Percentiles rank a stretch among this genome's conserved stretches.
Conservation (phyloP, 2,329 filamentous ascomycete genomes). For the Cordyceps militaris region DNA sequence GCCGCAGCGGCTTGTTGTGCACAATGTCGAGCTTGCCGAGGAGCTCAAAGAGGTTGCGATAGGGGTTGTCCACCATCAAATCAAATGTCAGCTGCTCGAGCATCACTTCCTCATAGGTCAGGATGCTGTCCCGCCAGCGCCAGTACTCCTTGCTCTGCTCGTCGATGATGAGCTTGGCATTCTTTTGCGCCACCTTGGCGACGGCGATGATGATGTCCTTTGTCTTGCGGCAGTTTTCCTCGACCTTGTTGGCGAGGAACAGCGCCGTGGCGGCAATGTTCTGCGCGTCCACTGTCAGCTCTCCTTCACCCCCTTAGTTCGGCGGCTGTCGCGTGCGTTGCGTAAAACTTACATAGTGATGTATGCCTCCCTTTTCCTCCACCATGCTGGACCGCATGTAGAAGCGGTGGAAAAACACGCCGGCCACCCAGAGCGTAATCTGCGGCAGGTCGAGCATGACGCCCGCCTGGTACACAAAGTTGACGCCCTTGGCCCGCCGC, state of each 20-base stretch:
- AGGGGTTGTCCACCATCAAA: constrained; percentile 81
- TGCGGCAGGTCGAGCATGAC: constrained; percentile 89
- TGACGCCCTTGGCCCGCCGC: constrained; percentile 82
- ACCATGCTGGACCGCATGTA: constrained; percentile 86
- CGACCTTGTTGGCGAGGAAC: constrained; percentile 93
- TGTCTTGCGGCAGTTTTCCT: constrained; percentile 94
- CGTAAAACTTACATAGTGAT: constrained; percentile 72
- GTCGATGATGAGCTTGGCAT: constrained; percentile 80
- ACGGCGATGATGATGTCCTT: constrained; percentile 91
- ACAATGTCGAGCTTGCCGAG: constrained; percentile 66
- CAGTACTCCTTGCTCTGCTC: constrained; percentile 98
- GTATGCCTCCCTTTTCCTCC: constrained; percentile 66
- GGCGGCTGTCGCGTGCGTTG: not conserved
- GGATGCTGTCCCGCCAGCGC: constrained; percentile 91
- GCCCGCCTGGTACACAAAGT: constrained; percentile 92
- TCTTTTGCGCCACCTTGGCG: constrained; percentile 91
- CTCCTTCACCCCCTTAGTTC: not conserved
- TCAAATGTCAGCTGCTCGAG: constrained; percentile 92
- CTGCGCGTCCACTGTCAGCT: constrained; percentile 28
- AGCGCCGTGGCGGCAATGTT: constrained; percentile 83
- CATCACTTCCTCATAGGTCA: constrained; percentile 87
- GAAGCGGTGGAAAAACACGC: constrained; percentile 92
- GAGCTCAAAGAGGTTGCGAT: constrained; percentile 75
- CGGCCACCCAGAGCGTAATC: constrained; percentile 83
- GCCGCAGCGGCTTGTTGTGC: constrained; percentile 74